Conservation (phyloP, 2,329 filamentous ascomycete species). For the Dryadomyces sulphureus region DNA sequence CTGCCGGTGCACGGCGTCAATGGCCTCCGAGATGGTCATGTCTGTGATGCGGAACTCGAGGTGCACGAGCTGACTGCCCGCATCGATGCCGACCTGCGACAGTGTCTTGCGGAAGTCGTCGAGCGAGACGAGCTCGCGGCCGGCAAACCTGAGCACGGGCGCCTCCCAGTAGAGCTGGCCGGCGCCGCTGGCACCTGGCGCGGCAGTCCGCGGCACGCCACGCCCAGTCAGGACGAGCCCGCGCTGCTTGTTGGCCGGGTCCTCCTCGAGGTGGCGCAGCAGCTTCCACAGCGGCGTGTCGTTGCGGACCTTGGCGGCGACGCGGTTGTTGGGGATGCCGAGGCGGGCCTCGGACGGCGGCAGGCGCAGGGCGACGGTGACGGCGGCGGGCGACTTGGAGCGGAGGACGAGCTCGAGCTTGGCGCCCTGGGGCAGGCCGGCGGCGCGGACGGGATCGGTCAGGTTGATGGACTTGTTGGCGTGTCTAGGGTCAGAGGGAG, state of each 20-base stretch:
- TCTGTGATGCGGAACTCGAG: constrained; percentile 64
- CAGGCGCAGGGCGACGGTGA: constrained; percentile 80
- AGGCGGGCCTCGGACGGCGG: constrained; percentile 51
- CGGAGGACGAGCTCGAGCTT: constrained; percentile 84
- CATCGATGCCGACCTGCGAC: constrained; percentile 73
- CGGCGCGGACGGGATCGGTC: constrained; percentile 68
- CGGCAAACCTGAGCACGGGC: constrained; percentile 73
- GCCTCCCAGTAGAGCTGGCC: constrained; percentile 81
- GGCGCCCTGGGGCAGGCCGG: constrained; percentile 70
- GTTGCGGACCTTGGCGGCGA: constrained; percentile 77
- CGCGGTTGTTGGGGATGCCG: constrained; percentile 46
- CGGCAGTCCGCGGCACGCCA: constrained; percentile 49
- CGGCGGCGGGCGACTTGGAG: constrained; percentile 69
- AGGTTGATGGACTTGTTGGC: constrained; percentile 79
- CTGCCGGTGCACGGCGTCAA: constrained; percentile 49
- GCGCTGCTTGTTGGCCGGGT: constrained; percentile 42
- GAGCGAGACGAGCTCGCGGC: constrained; percentile 62
- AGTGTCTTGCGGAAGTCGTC: constrained; percentile 79
- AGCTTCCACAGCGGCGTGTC: constrained; percentile 82
- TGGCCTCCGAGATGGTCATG: constrained; percentile 69
- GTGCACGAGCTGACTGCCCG: constrained; percentile 64
- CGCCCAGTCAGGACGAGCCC: constrained; percentile 72
- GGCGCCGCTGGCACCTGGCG: constrained; percentile 36
- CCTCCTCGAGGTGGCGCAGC: constrained; percentile 77
- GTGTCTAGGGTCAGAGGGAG: constrained; percentile 32